Percentiles rank a stretch among this genome's conserved stretches.
These are phyloP conservation scores for Hirschioporus abietinus DNA, from an alignment of 768 basidiomycete species.

Conservation along the genomic window DNA sequence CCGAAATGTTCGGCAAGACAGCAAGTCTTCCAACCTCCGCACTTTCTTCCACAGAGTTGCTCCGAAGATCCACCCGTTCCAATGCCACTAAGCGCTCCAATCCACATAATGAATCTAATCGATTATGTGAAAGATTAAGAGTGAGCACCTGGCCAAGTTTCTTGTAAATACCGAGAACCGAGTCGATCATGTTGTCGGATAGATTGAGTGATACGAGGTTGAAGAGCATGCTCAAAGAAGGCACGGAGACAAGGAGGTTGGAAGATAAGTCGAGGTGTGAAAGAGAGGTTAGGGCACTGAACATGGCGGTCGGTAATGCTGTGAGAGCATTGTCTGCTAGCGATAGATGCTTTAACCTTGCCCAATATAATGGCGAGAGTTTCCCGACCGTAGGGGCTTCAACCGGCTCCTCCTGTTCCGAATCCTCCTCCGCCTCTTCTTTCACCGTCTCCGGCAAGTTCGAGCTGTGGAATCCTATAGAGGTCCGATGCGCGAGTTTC, in stretches of 20 bases:
- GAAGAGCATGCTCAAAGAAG: constrained; percentile 64
- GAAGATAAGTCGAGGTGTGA: constrained; percentile 86
- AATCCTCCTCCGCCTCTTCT: constrained; percentile 40
- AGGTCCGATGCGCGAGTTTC: constrained; percentile 29
- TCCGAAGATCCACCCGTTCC: constrained; percentile 78
- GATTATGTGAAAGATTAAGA: constrained; percentile 80
- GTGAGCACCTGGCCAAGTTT: constrained; percentile 71
- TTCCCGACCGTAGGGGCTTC: constrained; percentile 28
- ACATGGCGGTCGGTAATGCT: constrained; percentile 63
- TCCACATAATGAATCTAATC: constrained; percentile 92
- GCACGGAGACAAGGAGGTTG: constrained; percentile 87
- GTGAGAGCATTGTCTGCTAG: constrained; percentile 79
- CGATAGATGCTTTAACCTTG: constrained; percentile 67
- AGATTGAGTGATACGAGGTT: constrained; percentile 89
- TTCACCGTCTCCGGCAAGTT: constrained; percentile 53
- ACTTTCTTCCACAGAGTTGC: constrained; percentile 75
- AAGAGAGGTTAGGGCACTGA: constrained; percentile 65
- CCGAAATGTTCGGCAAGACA: constrained; percentile 67
- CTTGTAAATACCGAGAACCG: constrained; percentile 82
- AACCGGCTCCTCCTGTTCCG: constrained; percentile 19
- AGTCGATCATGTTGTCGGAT: constrained; percentile 97
- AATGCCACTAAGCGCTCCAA: constrained; percentile 84
- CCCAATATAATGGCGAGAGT: constrained; percentile 65
- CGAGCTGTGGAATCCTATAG: constrained; percentile 43
- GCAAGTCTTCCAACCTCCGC: constrained; percentile 83